phyloP scores from a whole-genome alignment of 495 filamentous ascomycete genomes.

The Xylaria flabelliformis region DNA sequence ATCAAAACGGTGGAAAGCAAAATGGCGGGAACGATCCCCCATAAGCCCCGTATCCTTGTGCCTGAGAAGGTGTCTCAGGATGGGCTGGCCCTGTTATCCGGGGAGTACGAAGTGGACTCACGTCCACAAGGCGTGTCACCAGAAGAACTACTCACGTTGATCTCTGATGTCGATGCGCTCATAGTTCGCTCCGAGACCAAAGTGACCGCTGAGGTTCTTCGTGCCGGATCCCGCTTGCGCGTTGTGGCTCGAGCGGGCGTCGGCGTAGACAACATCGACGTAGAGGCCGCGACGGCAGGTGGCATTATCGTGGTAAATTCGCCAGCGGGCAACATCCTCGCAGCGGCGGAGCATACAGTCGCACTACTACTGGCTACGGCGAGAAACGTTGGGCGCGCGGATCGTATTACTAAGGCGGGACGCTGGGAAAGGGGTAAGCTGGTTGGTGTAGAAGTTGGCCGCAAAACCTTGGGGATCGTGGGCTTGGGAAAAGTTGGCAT shows the following conservation, averaged over 20 bases:
- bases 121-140: conserved; percentile 62
- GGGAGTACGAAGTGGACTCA: conserved; percentile 61
- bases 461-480: conserved; percentile 71
- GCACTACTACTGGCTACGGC: conserved; percentile 71
- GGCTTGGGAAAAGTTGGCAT: conserved; percentile 77
- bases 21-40: not conserved
- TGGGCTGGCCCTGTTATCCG: conserved; percentile 65
- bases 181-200: conserved; percentile 77
- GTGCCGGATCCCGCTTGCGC: conserved; percentile 60
- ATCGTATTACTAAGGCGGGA: conserved; percentile 62
- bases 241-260: conserved; percentile 79
- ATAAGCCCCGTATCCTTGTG: conserved; percentile 65
- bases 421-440: conserved; percentile 74
- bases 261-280: conserved; percentile 79
- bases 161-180: conserved; percentile 69
- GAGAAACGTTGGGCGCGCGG: conserved; percentile 67
- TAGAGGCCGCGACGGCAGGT: conserved; percentile 65
- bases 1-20: not conserved
- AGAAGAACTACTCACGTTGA: conserved; percentile 62
- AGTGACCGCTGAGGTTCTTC: conserved; percentile 65
- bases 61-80: conserved; percentile 77
- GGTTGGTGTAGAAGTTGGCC: conserved; percentile 72
- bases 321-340: conserved; percentile 72
- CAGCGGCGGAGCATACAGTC: conserved; percentile 73
- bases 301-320: conserved; percentile 77